phyloP scores from a whole-genome alignment of 306 rosid species.

The Trichosanthes cucumerina region DNA sequence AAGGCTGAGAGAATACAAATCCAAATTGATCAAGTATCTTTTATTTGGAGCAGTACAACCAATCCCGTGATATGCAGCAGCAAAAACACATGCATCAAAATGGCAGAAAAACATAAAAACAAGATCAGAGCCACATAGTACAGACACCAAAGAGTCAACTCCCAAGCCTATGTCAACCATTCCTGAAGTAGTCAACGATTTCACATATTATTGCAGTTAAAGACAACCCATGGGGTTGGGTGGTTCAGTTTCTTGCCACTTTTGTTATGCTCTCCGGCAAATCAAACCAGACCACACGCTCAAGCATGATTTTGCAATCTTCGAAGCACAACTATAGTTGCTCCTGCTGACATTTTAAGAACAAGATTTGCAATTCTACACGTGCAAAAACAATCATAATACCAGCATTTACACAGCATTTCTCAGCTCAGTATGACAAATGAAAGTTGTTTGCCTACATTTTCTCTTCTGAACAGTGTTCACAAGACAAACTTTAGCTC shows the following conservation, averaged over 20 bases:
- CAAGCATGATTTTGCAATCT: not conserved
- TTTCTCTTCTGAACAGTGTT: not conserved
- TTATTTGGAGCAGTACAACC: not conserved
- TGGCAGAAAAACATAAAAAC: not conserved
- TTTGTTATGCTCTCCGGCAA: not conserved
- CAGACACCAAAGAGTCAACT: not conserved
- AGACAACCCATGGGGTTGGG: not conserved
- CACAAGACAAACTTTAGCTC: not conserved
- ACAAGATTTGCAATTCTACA: not conserved
- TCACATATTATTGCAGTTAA: not conserved
- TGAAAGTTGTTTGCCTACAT: not conserved
- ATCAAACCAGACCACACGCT: not conserved
- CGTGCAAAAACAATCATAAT: not conserved
- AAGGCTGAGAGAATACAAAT: not conserved
- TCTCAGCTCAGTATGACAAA: not conserved
- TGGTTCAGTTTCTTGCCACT: constrained; percentile 5
- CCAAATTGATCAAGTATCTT: not conserved
- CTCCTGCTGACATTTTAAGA: not conserved
- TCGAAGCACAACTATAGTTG: not conserved
- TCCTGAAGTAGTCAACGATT: not conserved
- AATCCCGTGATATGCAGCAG: not conserved
- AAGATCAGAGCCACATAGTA: not conserved
- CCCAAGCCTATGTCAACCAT: not conserved
- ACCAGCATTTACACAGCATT: not conserved
- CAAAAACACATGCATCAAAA: not conserved